These are phyloP conservation scores for Solanum appendiculatum DNA, from an alignment of 257 asterid species.

Conservation along the genomic window DNA sequence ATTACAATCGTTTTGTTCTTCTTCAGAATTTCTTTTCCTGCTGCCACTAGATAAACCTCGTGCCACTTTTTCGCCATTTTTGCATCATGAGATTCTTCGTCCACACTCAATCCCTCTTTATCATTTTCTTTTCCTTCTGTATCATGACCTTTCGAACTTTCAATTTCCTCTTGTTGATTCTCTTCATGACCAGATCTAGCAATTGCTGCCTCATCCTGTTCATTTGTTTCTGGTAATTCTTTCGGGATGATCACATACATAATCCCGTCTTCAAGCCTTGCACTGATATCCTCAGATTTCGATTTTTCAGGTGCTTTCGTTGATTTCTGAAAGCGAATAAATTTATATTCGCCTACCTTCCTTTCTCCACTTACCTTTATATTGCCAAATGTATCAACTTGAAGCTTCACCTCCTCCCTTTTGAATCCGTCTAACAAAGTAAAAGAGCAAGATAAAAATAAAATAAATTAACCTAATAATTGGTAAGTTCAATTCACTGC, in stretches of 20 bases:
- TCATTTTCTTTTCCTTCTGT: not conserved
- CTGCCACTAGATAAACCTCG: not conserved
- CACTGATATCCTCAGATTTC: slow-evolving; percentile 14
- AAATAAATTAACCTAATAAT: not conserved
- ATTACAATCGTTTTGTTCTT: slow-evolving; percentile 12
- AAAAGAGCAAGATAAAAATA: not conserved
- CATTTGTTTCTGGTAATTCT: not conserved
- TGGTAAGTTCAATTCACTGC: not conserved
- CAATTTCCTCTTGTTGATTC: not conserved
- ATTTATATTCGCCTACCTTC: slow-evolving; percentile 11
- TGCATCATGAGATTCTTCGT: slow-evolving; percentile 6
- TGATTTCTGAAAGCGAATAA: slow-evolving; percentile 17
- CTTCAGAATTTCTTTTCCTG: slow-evolving; percentile 2
- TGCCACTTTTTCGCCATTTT: not conserved
- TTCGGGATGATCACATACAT: slow-evolving; percentile 20
- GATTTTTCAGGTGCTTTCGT: slow-evolving; percentile 24
- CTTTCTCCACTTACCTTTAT: slow-evolving; percentile 23
- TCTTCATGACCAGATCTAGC: not conserved
- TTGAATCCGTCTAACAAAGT: slow-evolving; percentile 15
- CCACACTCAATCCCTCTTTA: not conserved
- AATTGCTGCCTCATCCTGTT: not conserved
- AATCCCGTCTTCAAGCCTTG: slow-evolving; percentile 23
- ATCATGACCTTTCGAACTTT: not conserved
- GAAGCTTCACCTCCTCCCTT: slow-evolving; percentile 20
- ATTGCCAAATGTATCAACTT: slow-evolving; percentile 9